phyloP scores from a whole-genome alignment of 768 basidiomycete species.

The Xerocomellus amylosporus region DNA sequence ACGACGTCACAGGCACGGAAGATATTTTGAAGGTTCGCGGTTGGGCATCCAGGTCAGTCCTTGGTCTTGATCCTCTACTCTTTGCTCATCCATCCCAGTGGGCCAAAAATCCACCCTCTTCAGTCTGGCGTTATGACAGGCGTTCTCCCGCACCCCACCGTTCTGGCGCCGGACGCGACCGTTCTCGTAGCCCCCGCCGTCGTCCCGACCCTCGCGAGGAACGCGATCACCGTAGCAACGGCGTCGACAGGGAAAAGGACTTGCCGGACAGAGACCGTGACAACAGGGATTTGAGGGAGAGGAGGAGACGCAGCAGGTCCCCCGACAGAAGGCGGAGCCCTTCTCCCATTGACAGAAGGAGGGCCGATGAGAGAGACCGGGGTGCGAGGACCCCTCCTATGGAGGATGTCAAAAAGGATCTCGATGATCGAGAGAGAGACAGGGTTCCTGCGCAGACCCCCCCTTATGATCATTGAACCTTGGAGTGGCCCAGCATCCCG shows the following conservation, averaged over 20 bases:
- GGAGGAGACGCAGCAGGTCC: constrained; percentile 48
- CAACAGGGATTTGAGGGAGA: constrained; percentile 43
- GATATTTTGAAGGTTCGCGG: constrained; percentile 68
- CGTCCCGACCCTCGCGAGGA: constrained; percentile 38
- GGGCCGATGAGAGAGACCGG: constrained; percentile 47
- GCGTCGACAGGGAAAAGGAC: constrained; percentile 37
- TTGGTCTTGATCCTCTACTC: too few relatives aligned
- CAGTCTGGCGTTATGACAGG: constrained; percentile 77
- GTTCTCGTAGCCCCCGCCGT: constrained; percentile 56
- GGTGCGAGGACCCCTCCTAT: constrained; percentile 49
- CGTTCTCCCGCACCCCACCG: constrained; percentile 45
- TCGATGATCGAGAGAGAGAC: constrained; percentile 51
- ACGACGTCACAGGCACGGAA: constrained; percentile 53
- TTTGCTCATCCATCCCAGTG: constrained; percentile 43
- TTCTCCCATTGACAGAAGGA: constrained; percentile 39
- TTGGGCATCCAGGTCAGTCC: constrained; percentile 67
- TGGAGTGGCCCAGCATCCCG: neutral
- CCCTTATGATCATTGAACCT: constrained; percentile 51
- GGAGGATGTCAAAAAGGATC: constrained; percentile 41
- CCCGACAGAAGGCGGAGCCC: constrained; percentile 47
- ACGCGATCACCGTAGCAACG: constrained; percentile 38
- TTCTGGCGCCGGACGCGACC: constrained; percentile 40
- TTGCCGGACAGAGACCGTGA: constrained; percentile 31
- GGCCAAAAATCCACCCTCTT: constrained; percentile 80
- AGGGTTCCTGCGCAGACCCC: constrained; percentile 50